phyloP scores from a whole-genome alignment of 768 basidiomycete species.

The Suillus paluster region DNA sequence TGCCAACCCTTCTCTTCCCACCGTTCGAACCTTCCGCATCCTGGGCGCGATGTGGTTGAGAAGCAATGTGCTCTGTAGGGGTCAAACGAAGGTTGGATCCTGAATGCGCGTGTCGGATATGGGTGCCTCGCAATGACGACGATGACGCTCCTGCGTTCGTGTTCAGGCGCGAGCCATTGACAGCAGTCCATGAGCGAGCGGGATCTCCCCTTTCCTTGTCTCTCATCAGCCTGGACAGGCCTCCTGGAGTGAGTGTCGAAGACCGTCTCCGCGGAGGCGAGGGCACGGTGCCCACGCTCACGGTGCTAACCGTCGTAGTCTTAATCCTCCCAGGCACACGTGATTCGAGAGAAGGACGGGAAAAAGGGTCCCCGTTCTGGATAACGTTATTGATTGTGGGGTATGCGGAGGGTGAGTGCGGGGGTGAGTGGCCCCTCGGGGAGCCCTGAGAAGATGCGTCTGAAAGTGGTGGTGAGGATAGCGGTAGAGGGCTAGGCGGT shows the following conservation, averaged over 20 bases:
- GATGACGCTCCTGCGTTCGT: slow-evolving; percentile 1
- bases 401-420: slow-evolving; percentile 16
- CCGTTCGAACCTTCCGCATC: slow-evolving; percentile 17
- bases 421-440: slow-evolving; percentile 21
- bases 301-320: slow-evolving; percentile 26
- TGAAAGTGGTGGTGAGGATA: slow-evolving; percentile 32
- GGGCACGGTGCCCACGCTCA: slow-evolving; percentile 24
- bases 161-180: not conserved
- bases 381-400: slow-evolving; percentile 29
- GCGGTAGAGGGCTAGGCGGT: slow-evolving; percentile 10
- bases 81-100: slow-evolving; percentile 28
- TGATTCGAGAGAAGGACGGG: slow-evolving; percentile 11
- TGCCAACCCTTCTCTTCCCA: slow-evolving; percentile 35
- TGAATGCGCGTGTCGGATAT: slow-evolving; percentile 28
- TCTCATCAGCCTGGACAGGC: slow-evolving; percentile 6
- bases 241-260: slow-evolving; percentile 24
- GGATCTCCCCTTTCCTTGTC: slow-evolving; percentile 14
- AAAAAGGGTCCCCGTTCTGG: slow-evolving; percentile 10
- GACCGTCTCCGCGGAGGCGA: slow-evolving; percentile 26
- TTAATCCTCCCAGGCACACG: slow-evolving; percentile 12
- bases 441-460: slow-evolving; percentile 29
- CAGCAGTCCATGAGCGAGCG: slow-evolving; percentile 3
- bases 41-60: not conserved
- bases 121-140: not conserved
- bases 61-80: slow-evolving; percentile 16